Evolutionary conservation across 2,329 filamentous ascomycete species (phyloP), one percentile per base, ranked within the genome.

Genomic region (Ascochyta koolunga): DNA sequence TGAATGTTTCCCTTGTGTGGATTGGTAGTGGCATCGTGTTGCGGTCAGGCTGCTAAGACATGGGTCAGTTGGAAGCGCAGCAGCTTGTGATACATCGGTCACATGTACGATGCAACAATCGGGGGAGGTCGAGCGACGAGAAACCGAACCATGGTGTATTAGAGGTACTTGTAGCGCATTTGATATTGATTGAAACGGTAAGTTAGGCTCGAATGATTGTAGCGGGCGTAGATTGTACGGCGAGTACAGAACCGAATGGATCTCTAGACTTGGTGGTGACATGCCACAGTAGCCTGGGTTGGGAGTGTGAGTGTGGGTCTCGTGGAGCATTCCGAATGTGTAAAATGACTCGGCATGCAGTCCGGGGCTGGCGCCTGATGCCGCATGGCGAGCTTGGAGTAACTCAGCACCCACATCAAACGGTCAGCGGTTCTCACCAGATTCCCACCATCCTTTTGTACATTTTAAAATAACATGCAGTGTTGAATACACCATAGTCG

Each of bases 401-500:
- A 36, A 32, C 40, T 50, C 51, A 46, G 37, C 40, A 46, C 45
- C 45, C 40, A 39, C 38, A 44, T 18, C 35, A 42, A 36, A n/a
- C 15, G 5, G 15, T 29, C 44, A 44, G 40, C 35, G 9, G 21
- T 19, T 5, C 33, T 42, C 21, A 35, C 24, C 40, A 37, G 11
- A 48, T n/a, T 33, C 22, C 33, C 18, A 36, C 5, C 9, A 36
- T 19, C 38, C 25, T 24, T 27, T 15, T 5, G 5, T 15, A n/a
- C 29, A 22, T n/a, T 22, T 19, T 9, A 19, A 31, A 18, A 54
- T 54, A 33, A 65, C 65, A 58, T 51, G 48, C 21, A 39, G 51
- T 22, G 47, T 51, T 19, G 40, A 57, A 13, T 73, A 73, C 39
- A 52, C 65, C 33, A 62, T 72, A 33, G 43, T 71, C 16, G 57